Evolutionary conservation across 2,329 filamentous ascomycete species (phyloP), one percentile per base, ranked within the genome.

Genomic region (Talaromyces pinophilus): DNA sequence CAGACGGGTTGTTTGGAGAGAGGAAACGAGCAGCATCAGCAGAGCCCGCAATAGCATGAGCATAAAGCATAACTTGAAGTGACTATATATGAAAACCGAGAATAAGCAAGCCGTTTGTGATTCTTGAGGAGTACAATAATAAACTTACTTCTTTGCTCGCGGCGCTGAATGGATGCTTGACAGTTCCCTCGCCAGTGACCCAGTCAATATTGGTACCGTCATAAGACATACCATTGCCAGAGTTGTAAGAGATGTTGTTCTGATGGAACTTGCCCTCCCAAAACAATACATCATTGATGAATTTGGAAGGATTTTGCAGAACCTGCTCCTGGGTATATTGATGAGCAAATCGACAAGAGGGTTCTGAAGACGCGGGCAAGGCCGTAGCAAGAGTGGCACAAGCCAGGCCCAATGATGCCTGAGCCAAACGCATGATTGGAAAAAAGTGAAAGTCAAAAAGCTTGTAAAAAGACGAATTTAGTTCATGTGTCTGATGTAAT

Each of bases 241-340:
- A 67, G 64, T 82, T 82, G 69, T 81, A 82, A 10, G 75, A 73
- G 2, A 82, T 72, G 25, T 78, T 74, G 60, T 81, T 76, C 59
- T 79, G 77, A 62, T 82, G 80, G 40, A 82, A 82, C 28, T 79
- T 75, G n/a, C 78, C 80, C 67, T 82, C 81, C 79, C 80, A 82
- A 68, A 78, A 81, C 15, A 82, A 67, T 17, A 81, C 67, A 59
- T 81, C 75, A 68, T 72, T 75, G 30, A 76, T 71, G 33, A 81
- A 81, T 1, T 72, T 0, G 5, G 28, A 22, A 28, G 77, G 69
- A 6, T 73, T 67, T 13, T 70, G 62, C 4, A 80, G 68, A 6
- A 78, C 70, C 8, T 77, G 70, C 2, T 69, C 35, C n/a, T 72
- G 68, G 30, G 64, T 68, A 67, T 70, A 73, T 15, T 62, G 52